Conservation (phyloP, 2,329 filamentous ascomycete genomes). For the Cordyceps cateniannulata region DNA sequence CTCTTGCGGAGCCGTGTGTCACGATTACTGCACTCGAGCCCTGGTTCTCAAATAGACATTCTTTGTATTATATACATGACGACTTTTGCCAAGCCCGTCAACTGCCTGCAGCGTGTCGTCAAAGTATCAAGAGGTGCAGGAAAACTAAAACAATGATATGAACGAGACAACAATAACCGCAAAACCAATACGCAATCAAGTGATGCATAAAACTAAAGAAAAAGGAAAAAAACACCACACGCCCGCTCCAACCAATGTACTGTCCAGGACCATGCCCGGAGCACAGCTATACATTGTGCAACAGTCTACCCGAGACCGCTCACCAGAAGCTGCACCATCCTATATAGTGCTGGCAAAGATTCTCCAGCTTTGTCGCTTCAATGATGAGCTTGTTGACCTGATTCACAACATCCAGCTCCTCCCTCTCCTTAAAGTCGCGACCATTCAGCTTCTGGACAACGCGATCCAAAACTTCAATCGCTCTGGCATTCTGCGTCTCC, state of each 20-base stretch:
- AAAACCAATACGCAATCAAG: neutral
- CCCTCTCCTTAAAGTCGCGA: conserved; percentile 77
- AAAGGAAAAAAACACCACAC: too few relatives aligned
- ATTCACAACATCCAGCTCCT: conserved; percentile 76
- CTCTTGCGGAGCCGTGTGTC: too few relatives aligned
- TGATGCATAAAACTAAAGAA: neutral
- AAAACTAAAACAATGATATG: neutral
- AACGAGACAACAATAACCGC: neutral
- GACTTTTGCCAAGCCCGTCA: neutral
- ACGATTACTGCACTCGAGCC: too few relatives aligned
- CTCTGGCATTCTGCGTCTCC: conserved; percentile 89
- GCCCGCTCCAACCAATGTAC: too few relatives aligned
- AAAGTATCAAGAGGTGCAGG: neutral
- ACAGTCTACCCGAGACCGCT: too few relatives aligned
- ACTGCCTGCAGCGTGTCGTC: neutral
- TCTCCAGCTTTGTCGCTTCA: conserved; percentile 94
- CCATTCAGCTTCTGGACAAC: conserved; percentile 96
- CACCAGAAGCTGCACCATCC: conserved; percentile 99
- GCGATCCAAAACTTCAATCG: conserved; percentile 81
- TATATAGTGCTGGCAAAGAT: conserved; percentile 97
- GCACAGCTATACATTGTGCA: too few relatives aligned
- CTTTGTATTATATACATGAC: neutral
- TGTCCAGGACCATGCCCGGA: too few relatives aligned
- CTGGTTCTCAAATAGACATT: too few relatives aligned
- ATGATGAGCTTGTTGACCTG: conserved; percentile 94